These are phyloP conservation scores for Polytolypa hystricis DNA, from an alignment of 2,329 filamentous ascomycete genomes.

Conservation along the genomic window DNA sequence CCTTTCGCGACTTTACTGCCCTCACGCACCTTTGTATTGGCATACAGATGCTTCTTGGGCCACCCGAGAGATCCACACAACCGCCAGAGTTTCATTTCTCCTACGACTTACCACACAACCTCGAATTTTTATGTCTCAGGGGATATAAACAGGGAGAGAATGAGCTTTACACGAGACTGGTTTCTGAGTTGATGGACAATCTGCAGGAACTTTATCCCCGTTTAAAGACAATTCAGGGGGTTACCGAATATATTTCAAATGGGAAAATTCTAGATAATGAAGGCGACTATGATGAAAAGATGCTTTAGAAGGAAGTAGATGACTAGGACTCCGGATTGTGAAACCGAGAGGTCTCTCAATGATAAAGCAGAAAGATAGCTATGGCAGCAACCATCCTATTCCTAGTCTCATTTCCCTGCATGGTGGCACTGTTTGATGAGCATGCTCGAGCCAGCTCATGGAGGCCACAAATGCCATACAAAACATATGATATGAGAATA, in stretches of 20 bases:
- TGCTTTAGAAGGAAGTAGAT: not conserved
- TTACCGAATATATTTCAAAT: conserved; percentile 1
- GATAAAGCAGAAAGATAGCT: not conserved
- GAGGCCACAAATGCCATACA: too few species aligned
- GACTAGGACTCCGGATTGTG: not conserved
- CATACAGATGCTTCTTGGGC: not conserved
- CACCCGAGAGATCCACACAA: not conserved
- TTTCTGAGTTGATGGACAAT: conserved; percentile 3
- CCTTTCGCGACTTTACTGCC: conserved; percentile 1
- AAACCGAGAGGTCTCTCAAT: not conserved
- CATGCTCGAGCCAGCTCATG: too few species aligned
- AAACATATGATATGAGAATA: too few species aligned
- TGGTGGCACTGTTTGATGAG: not conserved
- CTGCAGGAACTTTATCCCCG: not conserved
- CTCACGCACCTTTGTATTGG: conserved; percentile 4
- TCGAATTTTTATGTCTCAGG: not conserved
- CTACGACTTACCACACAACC: conserved; percentile 1
- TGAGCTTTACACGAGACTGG: not conserved
- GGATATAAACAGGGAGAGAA: not conserved
- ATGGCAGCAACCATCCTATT: not conserved
- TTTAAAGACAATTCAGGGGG: not conserved
- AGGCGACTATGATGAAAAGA: not conserved
- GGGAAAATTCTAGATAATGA: not conserved
- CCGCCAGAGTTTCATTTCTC: not conserved
- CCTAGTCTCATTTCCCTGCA: not conserved